Conservation (phyloP, 495 filamentous ascomycete species). For the Talaromyces borbonicus region DNA sequence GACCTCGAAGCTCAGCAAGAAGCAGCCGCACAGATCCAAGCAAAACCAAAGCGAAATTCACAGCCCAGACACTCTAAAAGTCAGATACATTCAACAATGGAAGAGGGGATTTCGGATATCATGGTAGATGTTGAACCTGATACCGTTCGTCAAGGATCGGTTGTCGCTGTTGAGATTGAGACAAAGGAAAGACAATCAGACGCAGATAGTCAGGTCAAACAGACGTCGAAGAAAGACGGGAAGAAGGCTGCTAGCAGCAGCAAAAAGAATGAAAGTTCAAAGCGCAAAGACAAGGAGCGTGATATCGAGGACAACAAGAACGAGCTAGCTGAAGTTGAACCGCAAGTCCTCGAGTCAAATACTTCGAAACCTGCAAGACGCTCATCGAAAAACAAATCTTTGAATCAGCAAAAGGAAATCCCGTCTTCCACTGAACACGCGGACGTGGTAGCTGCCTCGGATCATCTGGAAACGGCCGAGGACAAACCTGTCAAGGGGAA, state of each 20-base stretch:
- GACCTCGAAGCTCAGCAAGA: neutral
- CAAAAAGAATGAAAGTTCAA: neutral
- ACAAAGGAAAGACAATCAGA: constrained; percentile 27
- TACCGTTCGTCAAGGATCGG: constrained; percentile 26
- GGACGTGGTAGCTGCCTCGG: neutral
- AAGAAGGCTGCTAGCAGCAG: constrained; percentile 29
- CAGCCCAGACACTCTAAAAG: neutral
- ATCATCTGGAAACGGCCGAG: neutral
- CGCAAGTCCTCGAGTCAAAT: neutral
- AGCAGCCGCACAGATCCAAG: neutral
- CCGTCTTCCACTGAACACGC: neutral
- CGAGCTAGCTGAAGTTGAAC: neutral
- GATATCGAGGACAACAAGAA: neutral
- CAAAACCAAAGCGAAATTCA: neutral
- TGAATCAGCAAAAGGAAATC: neutral
- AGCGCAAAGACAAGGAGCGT: neutral
- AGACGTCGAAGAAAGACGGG: constrained; percentile 36
- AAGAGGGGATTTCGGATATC: neutral
- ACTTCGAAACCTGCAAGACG: neutral
- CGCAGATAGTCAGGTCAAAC: constrained; percentile 28
- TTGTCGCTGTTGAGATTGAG: constrained; percentile 27
- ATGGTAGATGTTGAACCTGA: constrained; percentile 3
- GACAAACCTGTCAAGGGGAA: neutral
- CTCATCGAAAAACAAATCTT: neutral
- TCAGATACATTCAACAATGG: neutral